Evolutionary conservation across 768 basidiomycete species (phyloP).

Genomic region (Leccinellum rugosiceps): DNA sequence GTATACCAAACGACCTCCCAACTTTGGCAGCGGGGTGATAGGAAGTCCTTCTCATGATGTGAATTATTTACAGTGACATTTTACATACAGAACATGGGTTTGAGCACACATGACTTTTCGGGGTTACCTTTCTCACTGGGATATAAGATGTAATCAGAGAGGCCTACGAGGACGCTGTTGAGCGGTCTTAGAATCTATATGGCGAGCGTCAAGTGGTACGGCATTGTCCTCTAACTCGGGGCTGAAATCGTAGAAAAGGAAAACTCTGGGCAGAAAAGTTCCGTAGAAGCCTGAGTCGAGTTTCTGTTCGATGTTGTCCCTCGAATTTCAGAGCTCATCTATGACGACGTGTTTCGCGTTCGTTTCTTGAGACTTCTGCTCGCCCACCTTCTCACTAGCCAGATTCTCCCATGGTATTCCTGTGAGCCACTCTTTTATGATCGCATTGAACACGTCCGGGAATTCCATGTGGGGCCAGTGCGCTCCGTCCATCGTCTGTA

Average conservation of each 20-base stretch:
- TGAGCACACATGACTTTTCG: not conserved
- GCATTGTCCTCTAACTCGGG: not conserved
- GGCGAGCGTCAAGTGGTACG: not conserved
- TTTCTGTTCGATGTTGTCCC: not conserved
- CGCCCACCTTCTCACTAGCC: not conserved
- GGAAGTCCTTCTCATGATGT: no score
- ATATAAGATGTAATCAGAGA: not conserved
- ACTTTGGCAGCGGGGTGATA: not conserved
- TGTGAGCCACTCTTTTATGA: conserved; percentile 52
- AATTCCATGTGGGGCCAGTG: conserved; percentile 72
- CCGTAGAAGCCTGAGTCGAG: not conserved
- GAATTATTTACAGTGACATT: not conserved
- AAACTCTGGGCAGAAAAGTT: no score
- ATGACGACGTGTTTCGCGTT: not conserved
- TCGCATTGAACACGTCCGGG: conserved; percentile 48
- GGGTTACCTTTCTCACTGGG: not conserved
- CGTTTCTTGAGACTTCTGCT: not conserved
- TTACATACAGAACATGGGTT: not conserved
- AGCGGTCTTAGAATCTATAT: not conserved
- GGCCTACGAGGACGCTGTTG: not conserved
- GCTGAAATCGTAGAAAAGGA: not conserved
- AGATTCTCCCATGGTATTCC: not conserved
- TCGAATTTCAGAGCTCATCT: conserved; percentile 19
- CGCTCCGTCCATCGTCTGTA: conserved; percentile 48
- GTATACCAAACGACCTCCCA: not conserved